These are phyloP conservation scores for Kregervanrija pseudodelftensis DNA, from an alignment of 805 yeast species.

Conservation along the genomic window DNA sequence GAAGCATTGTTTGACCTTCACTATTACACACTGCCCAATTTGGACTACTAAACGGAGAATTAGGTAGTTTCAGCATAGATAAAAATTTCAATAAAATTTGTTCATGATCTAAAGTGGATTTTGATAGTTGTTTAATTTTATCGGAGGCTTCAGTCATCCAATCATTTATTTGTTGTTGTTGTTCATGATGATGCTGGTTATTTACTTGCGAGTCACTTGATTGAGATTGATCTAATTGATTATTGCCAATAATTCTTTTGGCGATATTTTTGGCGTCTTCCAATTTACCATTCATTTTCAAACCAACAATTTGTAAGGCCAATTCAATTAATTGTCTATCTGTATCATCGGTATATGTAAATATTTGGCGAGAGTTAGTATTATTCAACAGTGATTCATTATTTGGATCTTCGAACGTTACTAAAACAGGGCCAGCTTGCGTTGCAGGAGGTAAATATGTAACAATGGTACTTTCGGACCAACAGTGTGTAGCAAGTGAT, in stretches of 20 bases:
- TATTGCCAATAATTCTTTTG: conserved; percentile 75
- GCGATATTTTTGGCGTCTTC: conserved; percentile 96
- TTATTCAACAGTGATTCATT: conserved; percentile 8
- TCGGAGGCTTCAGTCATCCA: conserved; percentile 50
- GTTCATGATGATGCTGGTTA: conserved; percentile 11
- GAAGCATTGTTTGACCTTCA: conserved; percentile 85
- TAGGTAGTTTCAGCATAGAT: conserved; percentile 56
- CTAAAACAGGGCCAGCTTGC: conserved; percentile 85
- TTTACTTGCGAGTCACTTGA: conserved; percentile 8
- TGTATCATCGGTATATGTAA: conserved; percentile 91
- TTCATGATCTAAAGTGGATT: conserved; percentile 39
- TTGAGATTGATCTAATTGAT: conserved; percentile 9
- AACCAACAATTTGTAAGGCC: conserved; percentile 93
- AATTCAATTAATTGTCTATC: conserved; percentile 91
- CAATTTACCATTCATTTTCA: conserved; percentile 91
- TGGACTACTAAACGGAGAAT: conserved; percentile 50
- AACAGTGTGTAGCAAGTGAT: conserved; percentile 84
- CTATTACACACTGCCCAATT: conserved; percentile 76
- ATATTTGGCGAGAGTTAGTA: conserved; percentile 44
- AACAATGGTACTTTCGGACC: conserved; percentile 92
- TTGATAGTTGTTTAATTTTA: conserved; percentile 40
- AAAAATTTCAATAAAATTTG: conserved; percentile 43
- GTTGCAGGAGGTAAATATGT: conserved; percentile 90
- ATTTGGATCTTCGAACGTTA: conserved; percentile 49
- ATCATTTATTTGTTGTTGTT: conserved; percentile 22